Conservation (phyloP, 345 rosid species). For the Linum usitatissimum region DNA sequence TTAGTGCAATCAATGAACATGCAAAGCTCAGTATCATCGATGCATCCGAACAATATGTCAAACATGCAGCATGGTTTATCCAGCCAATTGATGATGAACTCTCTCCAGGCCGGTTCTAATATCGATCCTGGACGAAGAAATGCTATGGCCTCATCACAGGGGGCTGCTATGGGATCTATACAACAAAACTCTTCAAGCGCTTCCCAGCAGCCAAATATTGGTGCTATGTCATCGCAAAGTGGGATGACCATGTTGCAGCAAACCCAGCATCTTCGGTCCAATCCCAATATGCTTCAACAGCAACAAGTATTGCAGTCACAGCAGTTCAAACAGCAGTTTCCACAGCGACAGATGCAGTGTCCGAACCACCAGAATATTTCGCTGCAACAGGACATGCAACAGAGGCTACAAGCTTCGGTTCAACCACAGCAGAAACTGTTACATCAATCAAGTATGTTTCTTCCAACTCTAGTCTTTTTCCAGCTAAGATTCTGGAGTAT, state of each 20-base stretch:
- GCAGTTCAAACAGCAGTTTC: slow-evolving; percentile 41
- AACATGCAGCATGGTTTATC: slow-evolving; percentile 36
- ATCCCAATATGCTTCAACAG: slow-evolving; percentile 62
- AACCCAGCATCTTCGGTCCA: slow-evolving; percentile 53
- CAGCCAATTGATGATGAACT: slow-evolving; percentile 38
- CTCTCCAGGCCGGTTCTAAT: slow-evolving; percentile 46
- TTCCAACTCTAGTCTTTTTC: slow-evolving; percentile 7
- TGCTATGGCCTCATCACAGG: slow-evolving; percentile 51
- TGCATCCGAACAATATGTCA: slow-evolving; percentile 52
- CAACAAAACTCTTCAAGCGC: slow-evolving; percentile 52
- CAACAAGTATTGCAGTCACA: slow-evolving; percentile 50
- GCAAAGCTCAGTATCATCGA: slow-evolving; percentile 42
- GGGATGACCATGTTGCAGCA: slow-evolving; percentile 50
- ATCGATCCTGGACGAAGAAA: slow-evolving; percentile 68
- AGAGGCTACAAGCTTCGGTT: slow-evolving; percentile 44
- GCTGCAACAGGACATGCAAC: slow-evolving; percentile 11
- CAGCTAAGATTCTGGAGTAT: slow-evolving; percentile 4
- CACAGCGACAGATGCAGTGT: background rate
- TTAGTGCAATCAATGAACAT: slow-evolving; percentile 45
- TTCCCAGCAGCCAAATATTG: slow-evolving; percentile 50
- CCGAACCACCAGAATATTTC: too few relatives aligned
- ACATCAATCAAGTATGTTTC: slow-evolving; percentile 63
- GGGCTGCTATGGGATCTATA: slow-evolving; percentile 48
- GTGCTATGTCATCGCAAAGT: slow-evolving; percentile 48
- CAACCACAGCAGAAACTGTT: slow-evolving; percentile 78